Evolutionary conservation across 257 asterid genomes (phyloP).

Genomic region (Solanum tarijense): DNA sequence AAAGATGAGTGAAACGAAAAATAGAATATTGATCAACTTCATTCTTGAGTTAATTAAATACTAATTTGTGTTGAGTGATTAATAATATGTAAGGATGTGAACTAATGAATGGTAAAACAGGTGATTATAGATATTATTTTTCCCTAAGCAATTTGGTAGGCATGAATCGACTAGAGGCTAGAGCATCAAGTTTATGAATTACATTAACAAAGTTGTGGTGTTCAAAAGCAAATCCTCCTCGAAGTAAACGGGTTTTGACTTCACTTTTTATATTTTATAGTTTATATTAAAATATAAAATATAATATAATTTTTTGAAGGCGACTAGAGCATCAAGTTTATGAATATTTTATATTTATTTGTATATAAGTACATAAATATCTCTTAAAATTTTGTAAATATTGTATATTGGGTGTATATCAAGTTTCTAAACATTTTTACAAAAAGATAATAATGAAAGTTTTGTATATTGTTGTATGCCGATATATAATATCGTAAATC

Average conservation of each 20-base stretch:
- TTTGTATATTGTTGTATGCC: background rate
- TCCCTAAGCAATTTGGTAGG: background rate
- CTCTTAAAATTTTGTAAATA: no score
- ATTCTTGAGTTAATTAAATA: background rate
- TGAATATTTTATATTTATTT: background rate
- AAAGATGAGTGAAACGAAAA: background rate
- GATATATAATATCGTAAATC: no score
- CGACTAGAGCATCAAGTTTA: background rate
- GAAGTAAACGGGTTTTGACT: background rate
- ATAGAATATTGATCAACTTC: background rate
- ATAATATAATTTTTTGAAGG: background rate
- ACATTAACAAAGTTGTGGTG: background rate
- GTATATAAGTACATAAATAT: no score
- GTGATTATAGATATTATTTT: background rate
- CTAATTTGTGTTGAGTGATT: background rate
- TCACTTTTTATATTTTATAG: background rate
- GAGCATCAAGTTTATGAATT: background rate
- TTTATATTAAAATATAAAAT: no score
- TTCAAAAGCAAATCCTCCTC: background rate
- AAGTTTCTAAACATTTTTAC: background rate
- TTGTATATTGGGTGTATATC: background rate
- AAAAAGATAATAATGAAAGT: background rate
- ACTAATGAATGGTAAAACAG: background rate
- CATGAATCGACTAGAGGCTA: background rate
- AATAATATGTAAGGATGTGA: background rate